Percentiles rank a stretch among this genome's conserved stretches.
Conservation (phyloP, 495 filamentous ascomycete species). For the Xylaria grammica region DNA sequence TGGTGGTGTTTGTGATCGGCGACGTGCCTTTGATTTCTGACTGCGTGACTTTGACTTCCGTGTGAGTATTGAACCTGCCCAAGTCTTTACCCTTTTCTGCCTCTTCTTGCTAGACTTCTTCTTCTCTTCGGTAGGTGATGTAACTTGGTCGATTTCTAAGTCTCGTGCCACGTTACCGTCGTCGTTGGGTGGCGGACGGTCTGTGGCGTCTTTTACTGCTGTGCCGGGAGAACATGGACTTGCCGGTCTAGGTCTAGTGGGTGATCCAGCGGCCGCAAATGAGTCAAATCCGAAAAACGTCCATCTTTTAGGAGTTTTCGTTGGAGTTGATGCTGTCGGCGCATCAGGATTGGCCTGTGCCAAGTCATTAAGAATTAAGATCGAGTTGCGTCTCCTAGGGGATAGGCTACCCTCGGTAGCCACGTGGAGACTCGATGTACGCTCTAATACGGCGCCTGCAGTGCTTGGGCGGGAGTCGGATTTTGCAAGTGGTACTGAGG, state of each 20-base stretch:
- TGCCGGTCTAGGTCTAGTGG: slow-evolving; percentile 44
- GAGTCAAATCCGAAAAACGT: slow-evolving; percentile 60
- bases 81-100: slow-evolving; percentile 79
- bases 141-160: not conserved
- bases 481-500: slow-evolving; percentile 34
- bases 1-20: slow-evolving; percentile 49
- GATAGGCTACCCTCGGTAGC: slow-evolving; percentile 36
- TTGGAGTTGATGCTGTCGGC: slow-evolving; percentile 50
- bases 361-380: slow-evolving; percentile 49
- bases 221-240: slow-evolving; percentile 45
- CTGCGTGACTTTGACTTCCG: slow-evolving; percentile 61
- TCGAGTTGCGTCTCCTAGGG: slow-evolving; percentile 55
- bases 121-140: slow-evolving; percentile 28
- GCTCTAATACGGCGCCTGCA: slow-evolving; percentile 57
- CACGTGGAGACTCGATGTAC: slow-evolving; percentile 44
- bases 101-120: slow-evolving; percentile 65
- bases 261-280: slow-evolving; percentile 44
- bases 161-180: slow-evolving; percentile 13
- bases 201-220: slow-evolving; percentile 29
- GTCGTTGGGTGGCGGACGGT: slow-evolving; percentile 22
- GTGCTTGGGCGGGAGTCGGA: slow-evolving; percentile 55
- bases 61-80: slow-evolving; percentile 78
- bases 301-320: slow-evolving; percentile 56
- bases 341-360: slow-evolving; percentile 34
- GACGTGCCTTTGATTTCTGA: slow-evolving; percentile 45